phyloP scores from a whole-genome alignment of 805 yeast species.

The Lachancea mirantina region DNA sequence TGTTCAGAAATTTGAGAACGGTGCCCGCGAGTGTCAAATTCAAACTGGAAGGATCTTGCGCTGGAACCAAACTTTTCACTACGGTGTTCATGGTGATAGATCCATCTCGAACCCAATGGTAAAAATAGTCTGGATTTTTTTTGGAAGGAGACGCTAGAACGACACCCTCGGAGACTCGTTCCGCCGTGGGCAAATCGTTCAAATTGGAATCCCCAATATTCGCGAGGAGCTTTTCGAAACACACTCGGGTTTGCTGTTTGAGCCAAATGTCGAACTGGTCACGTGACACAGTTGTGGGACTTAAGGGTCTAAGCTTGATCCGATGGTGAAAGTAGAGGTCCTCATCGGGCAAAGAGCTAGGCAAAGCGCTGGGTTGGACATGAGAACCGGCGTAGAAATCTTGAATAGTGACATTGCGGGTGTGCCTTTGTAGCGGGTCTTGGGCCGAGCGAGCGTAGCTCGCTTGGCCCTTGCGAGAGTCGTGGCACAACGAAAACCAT shows the following conservation, averaged over 20 bases:
- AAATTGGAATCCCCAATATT: constrained; percentile 42
- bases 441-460: too few species aligned
- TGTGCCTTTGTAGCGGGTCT: too few species aligned
- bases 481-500: too few species aligned
- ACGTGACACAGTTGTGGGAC: constrained; percentile 7
- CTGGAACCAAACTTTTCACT: constrained; percentile 34
- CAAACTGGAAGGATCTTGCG: constrained; percentile 4
- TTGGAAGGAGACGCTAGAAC: constrained; percentile 82
- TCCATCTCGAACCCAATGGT: constrained; percentile 86
- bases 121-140: constrained; percentile 68
- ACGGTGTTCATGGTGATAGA: constrained; percentile 72
- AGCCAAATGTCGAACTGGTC: constrained; percentile 11
- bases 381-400: constrained; percentile 5
- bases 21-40: constrained; percentile 21
- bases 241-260: constrained; percentile 4
- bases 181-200: constrained; percentile 21
- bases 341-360: constrained; percentile 4
- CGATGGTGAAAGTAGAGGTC: constrained; percentile 7
- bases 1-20: constrained; percentile 57
- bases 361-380: not conserved
- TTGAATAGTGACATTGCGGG: constrained; percentile 6
- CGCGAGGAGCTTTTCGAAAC: constrained; percentile 38
- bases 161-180: constrained; percentile 53
- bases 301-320: constrained; percentile 5
- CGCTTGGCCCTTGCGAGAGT: too few species aligned